Conservation (phyloP, 371 early-diverging fungal genomes). For the Parasitella parasitica region DNA sequence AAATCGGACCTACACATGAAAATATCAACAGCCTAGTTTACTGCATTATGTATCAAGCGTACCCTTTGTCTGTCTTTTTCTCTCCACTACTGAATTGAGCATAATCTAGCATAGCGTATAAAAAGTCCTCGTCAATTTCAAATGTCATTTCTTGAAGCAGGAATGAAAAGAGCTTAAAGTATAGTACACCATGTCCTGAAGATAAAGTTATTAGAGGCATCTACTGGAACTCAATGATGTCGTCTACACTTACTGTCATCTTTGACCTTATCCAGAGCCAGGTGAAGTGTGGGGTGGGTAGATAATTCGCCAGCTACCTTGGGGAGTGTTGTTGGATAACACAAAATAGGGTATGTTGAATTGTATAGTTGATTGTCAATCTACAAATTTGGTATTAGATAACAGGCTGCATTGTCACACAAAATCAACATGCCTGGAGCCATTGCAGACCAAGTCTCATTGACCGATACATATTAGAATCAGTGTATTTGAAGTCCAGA, state of each 20-base stretch:
- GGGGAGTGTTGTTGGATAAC: conserved; percentile 79
- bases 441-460: conserved; percentile 68
- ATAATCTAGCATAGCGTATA: conserved; percentile 74
- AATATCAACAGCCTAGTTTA: background rate
- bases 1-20: conserved; percentile 25
- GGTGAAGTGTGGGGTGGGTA: conserved; percentile 56
- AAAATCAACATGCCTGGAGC: conserved; percentile 53
- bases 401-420: background rate
- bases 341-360: conserved; percentile 73
- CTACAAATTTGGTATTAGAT: conserved; percentile 21
- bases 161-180: conserved; percentile 77
- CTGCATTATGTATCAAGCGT: background rate
- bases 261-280: conserved; percentile 68
- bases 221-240: background rate
- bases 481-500: conserved; percentile 65
- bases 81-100: conserved; percentile 57
- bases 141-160: conserved; percentile 86
- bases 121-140: conserved; percentile 84
- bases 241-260: conserved; percentile 53
- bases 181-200: conserved; percentile 74
- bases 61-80: conserved; percentile 13
- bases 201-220: background rate
- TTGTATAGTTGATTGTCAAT: conserved; percentile 86
- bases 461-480: conserved; percentile 67
- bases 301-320: conserved; percentile 49